Conservation (phyloP, 257 asterid species). For the Solanum chmielewskii region DNA sequence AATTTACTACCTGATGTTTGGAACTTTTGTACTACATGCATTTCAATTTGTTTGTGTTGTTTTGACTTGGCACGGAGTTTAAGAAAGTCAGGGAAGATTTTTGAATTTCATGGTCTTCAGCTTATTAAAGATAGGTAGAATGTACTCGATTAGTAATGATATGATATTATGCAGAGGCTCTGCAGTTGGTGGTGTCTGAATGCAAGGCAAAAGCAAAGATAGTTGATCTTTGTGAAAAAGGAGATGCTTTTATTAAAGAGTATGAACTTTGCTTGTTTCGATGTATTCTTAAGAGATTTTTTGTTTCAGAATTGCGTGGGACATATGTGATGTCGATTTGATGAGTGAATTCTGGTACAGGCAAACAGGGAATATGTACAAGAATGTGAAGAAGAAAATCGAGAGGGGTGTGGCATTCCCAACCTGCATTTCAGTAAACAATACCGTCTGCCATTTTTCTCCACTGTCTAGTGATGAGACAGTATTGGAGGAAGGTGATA, state of each 20-base stretch:
- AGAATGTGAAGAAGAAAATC: slow-evolving; percentile 89
- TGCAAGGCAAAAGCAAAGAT: slow-evolving; percentile 75
- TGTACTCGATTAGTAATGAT: not conserved
- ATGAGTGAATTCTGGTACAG: slow-evolving; percentile 13
- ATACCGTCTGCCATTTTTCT: slow-evolving; percentile 75
- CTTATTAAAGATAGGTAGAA: not conserved
- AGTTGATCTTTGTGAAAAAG: slow-evolving; percentile 83
- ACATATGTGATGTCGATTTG: not conserved
- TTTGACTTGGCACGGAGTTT: not conserved
- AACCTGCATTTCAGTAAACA: slow-evolving; percentile 79
- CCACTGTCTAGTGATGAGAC: slow-evolving; percentile 70
- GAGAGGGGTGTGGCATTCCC: slow-evolving; percentile 93
- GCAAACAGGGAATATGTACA: slow-evolving; percentile 86
- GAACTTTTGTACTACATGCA: not conserved
- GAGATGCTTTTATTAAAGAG: slow-evolving; percentile 71
- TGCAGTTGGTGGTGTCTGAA: slow-evolving; percentile 61
- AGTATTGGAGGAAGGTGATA: slow-evolving; percentile 65
- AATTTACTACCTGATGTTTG: not conserved
- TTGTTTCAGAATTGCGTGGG: not conserved
- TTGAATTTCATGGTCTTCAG: not conserved
- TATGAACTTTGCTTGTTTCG: slow-evolving; percentile 6
- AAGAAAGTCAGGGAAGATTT: not conserved
- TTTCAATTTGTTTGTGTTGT: not conserved
- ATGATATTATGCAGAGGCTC: slow-evolving; percentile 52
- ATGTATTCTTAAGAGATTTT: not conserved